Percentiles rank a stretch among this genome's conserved stretches.
Evolutionary conservation across 2,329 filamentous ascomycete species (phyloP).

Genomic region (Pseudodiploospora longispora): DNA sequence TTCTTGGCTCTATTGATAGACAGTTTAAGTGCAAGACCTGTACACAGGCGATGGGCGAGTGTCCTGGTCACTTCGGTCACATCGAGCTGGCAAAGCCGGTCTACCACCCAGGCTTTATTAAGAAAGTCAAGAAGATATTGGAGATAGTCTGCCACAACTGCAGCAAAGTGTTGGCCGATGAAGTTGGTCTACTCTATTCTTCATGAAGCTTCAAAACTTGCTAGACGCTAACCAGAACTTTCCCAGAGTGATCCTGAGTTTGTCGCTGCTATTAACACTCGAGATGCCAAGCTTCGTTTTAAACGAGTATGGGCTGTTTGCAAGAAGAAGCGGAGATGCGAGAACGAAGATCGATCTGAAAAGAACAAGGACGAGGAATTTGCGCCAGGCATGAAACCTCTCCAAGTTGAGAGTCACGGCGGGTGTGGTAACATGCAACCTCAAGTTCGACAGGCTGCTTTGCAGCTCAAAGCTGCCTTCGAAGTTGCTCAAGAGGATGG

Average conservation of each 20-base stretch:
- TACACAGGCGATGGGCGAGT: conserved; percentile 90
- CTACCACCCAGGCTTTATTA: conserved; percentile 92
- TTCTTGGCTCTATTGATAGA: conserved; percentile 91
- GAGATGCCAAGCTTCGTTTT: conserved; percentile 92
- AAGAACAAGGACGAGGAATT: conserved; percentile 63
- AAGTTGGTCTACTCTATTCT: conserved; percentile 70
- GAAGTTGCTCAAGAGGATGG: conserved; percentile 63
- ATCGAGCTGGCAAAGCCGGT: conserved; percentile 96
- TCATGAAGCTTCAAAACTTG: conserved; percentile 44
- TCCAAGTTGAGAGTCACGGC: conserved; percentile 55
- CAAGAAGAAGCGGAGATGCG: conserved; percentile 79
- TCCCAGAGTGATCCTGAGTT: conserved; percentile 77
- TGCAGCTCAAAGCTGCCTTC: conserved; percentile 70
- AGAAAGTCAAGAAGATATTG: conserved; percentile 98
- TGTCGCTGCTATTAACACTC: conserved; percentile 68
- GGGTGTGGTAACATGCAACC: conserved; percentile 92
- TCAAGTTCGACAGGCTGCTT: conserved; percentile 75
- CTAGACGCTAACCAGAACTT: conserved; percentile 52
- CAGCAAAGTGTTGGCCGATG: conserved; percentile 93
- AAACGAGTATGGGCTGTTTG: conserved; percentile 86
- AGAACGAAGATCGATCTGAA: conserved; percentile 64
- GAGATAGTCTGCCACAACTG: conserved; percentile 99
- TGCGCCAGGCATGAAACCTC: conserved; percentile 50
- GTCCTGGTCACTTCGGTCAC: conserved; percentile 96
- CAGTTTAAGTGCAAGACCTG: conserved; percentile 95